A percentile compares a stretch with the other conserved stretches of the same genome.
Conservation (phyloP, 2,329 filamentous ascomycete species). For the Epichloe sp. region DNA sequence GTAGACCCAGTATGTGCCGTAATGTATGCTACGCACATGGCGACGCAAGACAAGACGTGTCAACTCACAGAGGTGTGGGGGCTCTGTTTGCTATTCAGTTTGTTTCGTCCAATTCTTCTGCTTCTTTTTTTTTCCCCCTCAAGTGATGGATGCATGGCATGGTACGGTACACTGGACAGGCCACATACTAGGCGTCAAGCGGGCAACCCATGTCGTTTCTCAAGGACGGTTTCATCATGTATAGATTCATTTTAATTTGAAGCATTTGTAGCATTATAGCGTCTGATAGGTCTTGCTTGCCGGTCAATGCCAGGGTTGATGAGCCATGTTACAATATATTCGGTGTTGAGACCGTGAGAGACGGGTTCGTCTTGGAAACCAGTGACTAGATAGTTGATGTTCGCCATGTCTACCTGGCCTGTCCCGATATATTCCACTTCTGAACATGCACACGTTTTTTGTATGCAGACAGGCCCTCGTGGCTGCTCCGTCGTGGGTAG, state of each 20-base stretch:
- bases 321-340: neutral
- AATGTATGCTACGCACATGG: neutral
- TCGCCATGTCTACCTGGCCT: no score
- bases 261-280: conserved; percentile 1
- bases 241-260: neutral
- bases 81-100: neutral
- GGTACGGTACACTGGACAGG: neutral
- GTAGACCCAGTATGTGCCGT: conserved; percentile 19
- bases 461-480: no score
- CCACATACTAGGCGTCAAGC: neutral
- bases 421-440: no score
- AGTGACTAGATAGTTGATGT: no score
- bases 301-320: neutral
- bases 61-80: no score
- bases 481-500: no score
- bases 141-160: neutral
- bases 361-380: no score
- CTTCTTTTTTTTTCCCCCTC: no score
- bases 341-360: no score
- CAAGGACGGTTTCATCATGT: neutral
- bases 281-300: neutral
- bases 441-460: no score
- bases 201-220: neutral
- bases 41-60: neutral
- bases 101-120: no score